Percentiles rank a stretch among this genome's conserved stretches.
These are phyloP conservation scores for Mortierella sp. DNA, from an alignment of 371 early-diverging fungal genomes.

Conservation along the genomic window DNA sequence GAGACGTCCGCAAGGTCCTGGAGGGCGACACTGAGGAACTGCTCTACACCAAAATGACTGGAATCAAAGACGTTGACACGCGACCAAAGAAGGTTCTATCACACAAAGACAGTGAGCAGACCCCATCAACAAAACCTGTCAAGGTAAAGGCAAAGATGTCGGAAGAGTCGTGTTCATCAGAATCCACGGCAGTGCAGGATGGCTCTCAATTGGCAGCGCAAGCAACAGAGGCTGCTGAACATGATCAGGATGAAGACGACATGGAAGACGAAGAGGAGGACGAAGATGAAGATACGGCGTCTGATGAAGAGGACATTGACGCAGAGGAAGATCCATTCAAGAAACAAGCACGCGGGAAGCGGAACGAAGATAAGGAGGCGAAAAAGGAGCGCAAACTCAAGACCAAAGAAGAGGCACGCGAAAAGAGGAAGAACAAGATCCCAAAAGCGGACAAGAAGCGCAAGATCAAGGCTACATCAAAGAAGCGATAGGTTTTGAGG, in stretches of 20 bases:
- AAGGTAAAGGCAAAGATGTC: not conserved
- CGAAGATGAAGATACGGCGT: slow-evolving; percentile 52
- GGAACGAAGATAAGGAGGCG: slow-evolving; percentile 87
- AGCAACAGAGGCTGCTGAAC: slow-evolving; percentile 35
- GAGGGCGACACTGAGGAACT: slow-evolving; percentile 80
- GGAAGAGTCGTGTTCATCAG: too few relatives aligned
- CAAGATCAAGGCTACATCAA: slow-evolving; percentile 77
- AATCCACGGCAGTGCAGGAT: too few relatives aligned
- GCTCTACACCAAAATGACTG: slow-evolving; percentile 64
- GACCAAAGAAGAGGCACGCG: slow-evolving; percentile 90
- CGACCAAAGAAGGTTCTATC: slow-evolving; percentile 8
- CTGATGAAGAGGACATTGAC: slow-evolving; percentile 54
- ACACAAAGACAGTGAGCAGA: not conserved
- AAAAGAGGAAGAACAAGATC: slow-evolving; percentile 91
- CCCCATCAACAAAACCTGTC: not conserved
- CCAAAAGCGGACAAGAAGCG: slow-evolving; percentile 96
- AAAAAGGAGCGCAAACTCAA: slow-evolving; percentile 89
- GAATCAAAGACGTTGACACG: slow-evolving; percentile 55
- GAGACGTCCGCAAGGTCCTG: slow-evolving; percentile 81
- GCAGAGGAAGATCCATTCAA: slow-evolving; percentile 56
- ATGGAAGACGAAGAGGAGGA: slow-evolving; percentile 56
- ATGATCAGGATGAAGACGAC: slow-evolving; percentile 52
- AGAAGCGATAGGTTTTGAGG: slow-evolving; percentile 64
- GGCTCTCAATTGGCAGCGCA: too few relatives aligned
- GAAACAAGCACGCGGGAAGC: slow-evolving; percentile 68